These are phyloP conservation scores for Kitagawia praeruptora DNA, from an alignment of 129 eudicot species.

Conservation along the genomic window DNA sequence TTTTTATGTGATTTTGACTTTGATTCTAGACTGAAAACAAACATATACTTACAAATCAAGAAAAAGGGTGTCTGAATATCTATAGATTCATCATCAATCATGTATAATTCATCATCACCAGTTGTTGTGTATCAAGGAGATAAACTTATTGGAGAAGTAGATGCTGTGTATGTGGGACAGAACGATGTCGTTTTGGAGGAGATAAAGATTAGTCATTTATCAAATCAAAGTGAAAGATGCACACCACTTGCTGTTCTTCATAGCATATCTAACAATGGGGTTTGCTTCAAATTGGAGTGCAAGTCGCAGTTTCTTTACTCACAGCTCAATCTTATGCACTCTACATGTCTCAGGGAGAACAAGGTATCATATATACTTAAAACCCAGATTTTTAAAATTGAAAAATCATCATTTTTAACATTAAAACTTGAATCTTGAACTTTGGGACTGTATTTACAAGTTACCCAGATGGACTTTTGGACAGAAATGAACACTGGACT, in stretches of 20 bases:
- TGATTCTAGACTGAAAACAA: slow-evolving; percentile 5
- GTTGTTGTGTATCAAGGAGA: slow-evolving; percentile 68
- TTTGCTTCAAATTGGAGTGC: slow-evolving; percentile 84
- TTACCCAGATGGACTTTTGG: slow-evolving; percentile 22
- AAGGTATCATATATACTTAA: slow-evolving; percentile 39
- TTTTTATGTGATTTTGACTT: neutral
- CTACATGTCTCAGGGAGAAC: slow-evolving; percentile 89
- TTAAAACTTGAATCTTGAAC: neutral
- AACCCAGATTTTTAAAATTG: neutral
- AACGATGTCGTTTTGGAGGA: slow-evolving; percentile 36
- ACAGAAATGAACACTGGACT: slow-evolving; percentile 11
- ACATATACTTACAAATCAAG: neutral
- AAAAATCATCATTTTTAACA: neutral
- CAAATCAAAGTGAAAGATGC: slow-evolving; percentile 85
- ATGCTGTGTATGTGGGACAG: slow-evolving; percentile 33
- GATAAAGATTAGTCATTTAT: slow-evolving; percentile 56
- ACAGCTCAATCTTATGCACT: slow-evolving; percentile 67
- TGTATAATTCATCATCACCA: slow-evolving; percentile 42
- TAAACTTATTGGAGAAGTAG: slow-evolving; percentile 72
- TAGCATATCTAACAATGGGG: slow-evolving; percentile 46
- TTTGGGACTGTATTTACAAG: neutral
- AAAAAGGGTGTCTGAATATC: too few species aligned
- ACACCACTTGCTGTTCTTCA: slow-evolving; percentile 94
- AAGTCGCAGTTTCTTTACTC: slow-evolving; percentile 35
- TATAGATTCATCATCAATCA: slow-evolving; percentile 4